Evolutionary conservation across 371 early-diverging fungal genomes (phyloP), one percentile per base, ranked within the genome.

Genomic region (Mucor sp.): DNA sequence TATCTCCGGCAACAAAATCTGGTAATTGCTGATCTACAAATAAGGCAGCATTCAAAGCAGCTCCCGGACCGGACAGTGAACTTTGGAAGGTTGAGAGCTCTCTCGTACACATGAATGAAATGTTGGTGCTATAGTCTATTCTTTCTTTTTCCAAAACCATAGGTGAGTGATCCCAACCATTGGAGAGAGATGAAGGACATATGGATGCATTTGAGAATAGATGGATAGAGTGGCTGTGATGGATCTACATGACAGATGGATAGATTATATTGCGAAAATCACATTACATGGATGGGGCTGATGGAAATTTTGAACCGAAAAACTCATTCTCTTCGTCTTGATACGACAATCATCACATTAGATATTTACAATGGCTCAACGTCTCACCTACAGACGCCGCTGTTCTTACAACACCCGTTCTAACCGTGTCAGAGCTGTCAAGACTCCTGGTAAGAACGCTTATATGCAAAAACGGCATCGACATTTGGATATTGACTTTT

Each of bases 381-480:
- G 99, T 87, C 90, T 97, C 72, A 95, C 94, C 71, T 99, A 98
- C 92, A 91, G 97, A 83, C 93, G 98, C 76, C 93, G 97, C 78
- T 89, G 95, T 74, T 96, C 97, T 73, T 99, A 98, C 95, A 97
- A 98, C 95, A 99, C 99, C 80, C 93, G 92, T 84, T 96, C 97
- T 80, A 99, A 99, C 96, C 91, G 95, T 86, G 91, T 91, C 82
- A 87, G 90, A 77, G 89, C 95, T 78, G 92, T 95, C 85, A 98
- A 98, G 95, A 97, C 99, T 73, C 99, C 99, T 70, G 98, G 94
- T 90, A 79, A 57, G 60, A 58, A 14, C 15, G 43, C 14, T 15
- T 14, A 53, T 53, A 47, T 27, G 27, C 53, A 53, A 53, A n/a
- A 27, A 41, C 50, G 2, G 17, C 12, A 39, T 41, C 41, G 23